phyloP scores from a whole-genome alignment of 1,284 basidiomycete species.

The Malassezia dermatis region DNA sequence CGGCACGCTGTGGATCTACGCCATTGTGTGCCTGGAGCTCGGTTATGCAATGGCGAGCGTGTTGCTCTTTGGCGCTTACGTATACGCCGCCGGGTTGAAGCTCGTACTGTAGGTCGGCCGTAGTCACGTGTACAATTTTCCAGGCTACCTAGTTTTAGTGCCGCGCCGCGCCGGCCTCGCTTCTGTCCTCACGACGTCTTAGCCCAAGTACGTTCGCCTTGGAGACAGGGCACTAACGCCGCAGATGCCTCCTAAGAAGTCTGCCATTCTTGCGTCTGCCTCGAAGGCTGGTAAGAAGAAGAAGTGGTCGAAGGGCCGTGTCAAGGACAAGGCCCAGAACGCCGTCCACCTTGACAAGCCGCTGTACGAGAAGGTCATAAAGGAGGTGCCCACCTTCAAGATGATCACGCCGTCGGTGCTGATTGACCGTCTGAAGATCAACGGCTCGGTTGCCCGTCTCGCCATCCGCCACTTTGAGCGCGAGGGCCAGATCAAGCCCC shows the following conservation, averaged over 20 bases:
- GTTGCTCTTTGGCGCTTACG: conserved; percentile 28
- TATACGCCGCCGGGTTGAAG: conserved; percentile 20
- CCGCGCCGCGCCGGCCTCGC: not conserved
- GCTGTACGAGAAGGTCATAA: conserved; percentile 87
- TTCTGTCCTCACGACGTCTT: conserved; percentile 13
- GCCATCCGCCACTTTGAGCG: conserved; percentile 89
- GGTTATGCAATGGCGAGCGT: conserved; percentile 33
- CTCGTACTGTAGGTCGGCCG: conserved; percentile 16
- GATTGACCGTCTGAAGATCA: conserved; percentile 93
- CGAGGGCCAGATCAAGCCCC: conserved; percentile 88
- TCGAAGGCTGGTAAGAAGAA: conserved; percentile 70
- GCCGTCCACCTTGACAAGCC: conserved; percentile 64
- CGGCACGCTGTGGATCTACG: conserved; percentile 48
- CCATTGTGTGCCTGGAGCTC: conserved; percentile 44
- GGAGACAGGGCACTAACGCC: not conserved
- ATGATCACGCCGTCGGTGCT: conserved; percentile 82
- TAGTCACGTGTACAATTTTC: conserved; percentile 14
- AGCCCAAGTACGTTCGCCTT: conserved; percentile 8
- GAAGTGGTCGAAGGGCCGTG: conserved; percentile 99
- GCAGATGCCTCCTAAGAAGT: conserved; percentile 48
- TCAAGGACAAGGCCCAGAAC: conserved; percentile 87
- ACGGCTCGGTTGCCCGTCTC: conserved; percentile 83
- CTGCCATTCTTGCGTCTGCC: conserved; percentile 46
- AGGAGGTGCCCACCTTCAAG: conserved; percentile 99
- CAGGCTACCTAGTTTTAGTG: conserved; percentile 12